A percentile compares a stretch with the other conserved stretches of the same genome.
phyloP scores from a whole-genome alignment of 257 asterid species.

The Cynanchum wilfordii region DNA sequence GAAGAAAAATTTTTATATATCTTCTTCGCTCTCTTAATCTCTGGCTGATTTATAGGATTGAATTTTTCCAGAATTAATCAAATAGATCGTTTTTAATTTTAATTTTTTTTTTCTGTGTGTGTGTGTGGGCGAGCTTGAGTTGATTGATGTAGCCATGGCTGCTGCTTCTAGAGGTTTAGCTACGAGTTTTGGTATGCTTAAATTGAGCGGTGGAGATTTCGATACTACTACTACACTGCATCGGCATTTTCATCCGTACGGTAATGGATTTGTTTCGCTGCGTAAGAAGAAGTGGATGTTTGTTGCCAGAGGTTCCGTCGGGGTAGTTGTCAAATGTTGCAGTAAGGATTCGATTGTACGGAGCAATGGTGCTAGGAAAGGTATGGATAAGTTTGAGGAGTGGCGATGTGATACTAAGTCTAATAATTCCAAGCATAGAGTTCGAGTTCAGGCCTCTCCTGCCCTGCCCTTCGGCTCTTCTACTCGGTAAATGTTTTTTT shows the following conservation, averaged over 20 bases:
- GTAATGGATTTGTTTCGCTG: slow-evolving; percentile 21
- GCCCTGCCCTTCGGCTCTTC: slow-evolving; percentile 63
- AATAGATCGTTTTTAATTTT: slow-evolving; percentile 22
- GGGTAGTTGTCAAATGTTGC: slow-evolving; percentile 36
- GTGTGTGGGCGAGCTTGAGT: slow-evolving; percentile 13
- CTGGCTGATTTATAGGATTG: not conserved
- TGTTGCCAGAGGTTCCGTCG: slow-evolving; percentile 13
- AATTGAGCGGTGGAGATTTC: not conserved
- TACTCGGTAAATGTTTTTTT: slow-evolving; percentile 37
- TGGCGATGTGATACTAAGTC: slow-evolving; percentile 40
- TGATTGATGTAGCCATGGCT: slow-evolving; percentile 28
- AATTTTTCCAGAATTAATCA: slow-evolving; percentile 3
- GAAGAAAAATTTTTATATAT: not conserved
- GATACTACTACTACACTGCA: not conserved
- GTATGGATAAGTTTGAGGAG: slow-evolving; percentile 48
- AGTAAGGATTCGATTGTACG: slow-evolving; percentile 37
- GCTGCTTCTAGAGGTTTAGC: slow-evolving; percentile 53
- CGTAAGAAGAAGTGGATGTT: slow-evolving; percentile 47
- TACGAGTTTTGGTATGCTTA: slow-evolving; percentile 21
- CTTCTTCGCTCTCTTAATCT: not conserved
- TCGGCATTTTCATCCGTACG: not conserved
- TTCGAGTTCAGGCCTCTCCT: slow-evolving; percentile 34
- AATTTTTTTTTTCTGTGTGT: not conserved
- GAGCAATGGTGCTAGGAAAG: slow-evolving; percentile 36
- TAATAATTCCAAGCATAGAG: slow-evolving; percentile 29